Percentiles rank a stretch among this genome's conserved stretches.
phyloP scores from a whole-genome alignment of 1,284 basidiomycete genomes.

The Ustanciosporium gigantosporum region DNA sequence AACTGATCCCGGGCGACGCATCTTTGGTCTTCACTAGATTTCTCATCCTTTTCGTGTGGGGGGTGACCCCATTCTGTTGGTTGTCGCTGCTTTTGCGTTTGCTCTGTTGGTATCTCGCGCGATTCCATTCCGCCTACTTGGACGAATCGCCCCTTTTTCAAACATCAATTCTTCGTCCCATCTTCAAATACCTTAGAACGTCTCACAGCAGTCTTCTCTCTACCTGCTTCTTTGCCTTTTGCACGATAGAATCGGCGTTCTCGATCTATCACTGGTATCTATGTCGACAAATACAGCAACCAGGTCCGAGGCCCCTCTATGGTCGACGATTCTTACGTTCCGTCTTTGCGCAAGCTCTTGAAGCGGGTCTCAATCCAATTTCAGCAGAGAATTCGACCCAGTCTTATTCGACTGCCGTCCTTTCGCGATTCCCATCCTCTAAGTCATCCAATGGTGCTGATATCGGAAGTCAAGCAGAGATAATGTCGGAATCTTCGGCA shows the following conservation, averaged over 20 bases:
- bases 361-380: conserved; percentile 35
- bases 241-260: conserved; percentile 36
- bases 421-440: not conserved
- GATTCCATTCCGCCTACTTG: not conserved
- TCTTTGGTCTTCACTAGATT: conserved; percentile 34
- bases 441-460: not conserved
- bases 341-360: conserved; percentile 39
- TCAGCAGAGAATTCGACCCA: not conserved
- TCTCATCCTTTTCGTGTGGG: conserved; percentile 44
- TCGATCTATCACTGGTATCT: conserved; percentile 50
- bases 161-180: not conserved
- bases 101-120: conserved; percentile 3
- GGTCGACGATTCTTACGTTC: conserved; percentile 28
- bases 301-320: conserved; percentile 31
- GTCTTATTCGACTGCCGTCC: conserved; percentile 17
- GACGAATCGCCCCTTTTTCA: not conserved
- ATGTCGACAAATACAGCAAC: conserved; percentile 24
- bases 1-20: conserved; percentile 38
- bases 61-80: conserved; percentile 48
- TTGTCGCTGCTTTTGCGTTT: conserved; percentile 15
- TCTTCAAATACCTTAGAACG: not conserved
- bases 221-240: conserved; percentile 25
- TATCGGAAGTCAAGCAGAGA: not conserved
- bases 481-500: not conserved
- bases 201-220: conserved; percentile 2